A percentile compares a stretch with the other conserved stretches of the same genome.
Evolutionary conservation across 2,329 filamentous ascomycete species (phyloP).

Genomic region (Aspergillus cejpii): DNA sequence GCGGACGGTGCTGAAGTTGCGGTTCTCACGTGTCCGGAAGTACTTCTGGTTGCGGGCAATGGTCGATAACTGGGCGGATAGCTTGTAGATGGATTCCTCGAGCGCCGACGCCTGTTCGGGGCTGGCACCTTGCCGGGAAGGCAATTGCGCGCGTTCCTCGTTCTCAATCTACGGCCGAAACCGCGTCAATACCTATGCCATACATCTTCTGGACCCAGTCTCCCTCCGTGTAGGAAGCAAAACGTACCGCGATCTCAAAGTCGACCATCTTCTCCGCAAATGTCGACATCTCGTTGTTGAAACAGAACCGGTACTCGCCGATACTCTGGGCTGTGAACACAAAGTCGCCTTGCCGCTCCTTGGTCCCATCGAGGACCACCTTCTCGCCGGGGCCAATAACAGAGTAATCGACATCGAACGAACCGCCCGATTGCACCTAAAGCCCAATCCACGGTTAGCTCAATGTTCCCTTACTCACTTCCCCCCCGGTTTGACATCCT

Average conservation of each 20-base stretch:
- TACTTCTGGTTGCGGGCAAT: slow-evolving; percentile 98
- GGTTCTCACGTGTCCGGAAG: slow-evolving; percentile 97
- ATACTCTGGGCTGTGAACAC: slow-evolving; percentile 86
- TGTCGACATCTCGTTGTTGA: slow-evolving; percentile 97
- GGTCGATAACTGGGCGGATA: slow-evolving; percentile 86
- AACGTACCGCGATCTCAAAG: slow-evolving; percentile 84
- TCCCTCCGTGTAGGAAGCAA: background rate
- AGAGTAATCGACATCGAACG: slow-evolving; percentile 92
- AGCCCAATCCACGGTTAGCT: background rate
- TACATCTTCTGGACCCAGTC: background rate
- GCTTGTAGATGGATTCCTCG: slow-evolving; percentile 91
- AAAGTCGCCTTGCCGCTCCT: slow-evolving; percentile 93
- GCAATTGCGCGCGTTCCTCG: slow-evolving; percentile 72
- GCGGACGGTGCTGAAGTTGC: slow-evolving; percentile 95
- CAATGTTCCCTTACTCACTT: background rate
- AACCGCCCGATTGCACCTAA: slow-evolving; percentile 94
- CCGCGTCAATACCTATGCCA: background rate
- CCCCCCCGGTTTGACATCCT: background rate
- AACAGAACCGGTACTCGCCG: slow-evolving; percentile 95
- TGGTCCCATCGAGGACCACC: slow-evolving; percentile 74
- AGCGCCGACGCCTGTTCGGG: slow-evolving; percentile 83
- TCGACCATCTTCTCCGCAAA: slow-evolving; percentile 97
- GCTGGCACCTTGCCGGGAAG: slow-evolving; percentile 78
- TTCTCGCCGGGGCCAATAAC: slow-evolving; percentile 77
- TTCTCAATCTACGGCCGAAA: slow-evolving; percentile 67